These are phyloP conservation scores for Malassezia globosa DNA, from an alignment of 1,284 basidiomycete genomes.

Conservation along the genomic window DNA sequence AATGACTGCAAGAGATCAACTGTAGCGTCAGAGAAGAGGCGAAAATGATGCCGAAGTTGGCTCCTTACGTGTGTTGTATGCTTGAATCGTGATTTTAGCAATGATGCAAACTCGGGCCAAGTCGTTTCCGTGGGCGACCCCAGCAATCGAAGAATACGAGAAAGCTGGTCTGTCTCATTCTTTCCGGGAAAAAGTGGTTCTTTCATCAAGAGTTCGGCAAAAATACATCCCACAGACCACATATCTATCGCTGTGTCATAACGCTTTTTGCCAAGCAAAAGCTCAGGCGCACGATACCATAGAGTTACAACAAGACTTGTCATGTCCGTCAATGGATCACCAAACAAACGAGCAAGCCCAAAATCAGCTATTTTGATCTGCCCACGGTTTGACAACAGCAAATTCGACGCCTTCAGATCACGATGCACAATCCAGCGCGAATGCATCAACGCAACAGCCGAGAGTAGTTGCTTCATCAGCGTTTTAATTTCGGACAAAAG, in stretches of 20 bases:
- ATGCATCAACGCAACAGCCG: constrained; percentile 83
- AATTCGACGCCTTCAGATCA: constrained; percentile 91
- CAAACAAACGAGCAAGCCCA: constrained; percentile 84
- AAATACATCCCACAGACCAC: constrained; percentile 97
- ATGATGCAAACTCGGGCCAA: constrained; percentile 71
- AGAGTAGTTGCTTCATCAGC: constrained; percentile 81
- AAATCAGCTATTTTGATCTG: constrained; percentile 98
- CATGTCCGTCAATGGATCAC: constrained; percentile 83
- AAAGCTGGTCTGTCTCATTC: constrained; percentile 78
- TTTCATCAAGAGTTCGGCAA: constrained; percentile 84
- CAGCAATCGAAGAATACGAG: constrained; percentile 69
- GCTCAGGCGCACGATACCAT: constrained; percentile 65
- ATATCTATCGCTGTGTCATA: constrained; percentile 43
- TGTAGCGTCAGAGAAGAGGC: constrained; percentile 59
- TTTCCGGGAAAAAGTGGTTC: constrained; percentile 93
- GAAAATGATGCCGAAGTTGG: constrained; percentile 51
- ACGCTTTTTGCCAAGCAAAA: constrained; percentile 21
- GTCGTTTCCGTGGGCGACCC: constrained; percentile 71
- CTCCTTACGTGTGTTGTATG: background rate
- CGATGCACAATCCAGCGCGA: constrained; percentile 94
- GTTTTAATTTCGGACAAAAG: constrained; percentile 97
- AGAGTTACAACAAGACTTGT: constrained; percentile 94
- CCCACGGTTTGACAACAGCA: constrained; percentile 97
- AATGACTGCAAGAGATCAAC: constrained; percentile 72
- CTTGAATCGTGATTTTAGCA: constrained; percentile 65